Percentiles rank a stretch among this genome's conserved stretches.
Evolutionary conservation across 768 basidiomycete genomes (phyloP).

Genomic region (Fomitopsis serialis): DNA sequence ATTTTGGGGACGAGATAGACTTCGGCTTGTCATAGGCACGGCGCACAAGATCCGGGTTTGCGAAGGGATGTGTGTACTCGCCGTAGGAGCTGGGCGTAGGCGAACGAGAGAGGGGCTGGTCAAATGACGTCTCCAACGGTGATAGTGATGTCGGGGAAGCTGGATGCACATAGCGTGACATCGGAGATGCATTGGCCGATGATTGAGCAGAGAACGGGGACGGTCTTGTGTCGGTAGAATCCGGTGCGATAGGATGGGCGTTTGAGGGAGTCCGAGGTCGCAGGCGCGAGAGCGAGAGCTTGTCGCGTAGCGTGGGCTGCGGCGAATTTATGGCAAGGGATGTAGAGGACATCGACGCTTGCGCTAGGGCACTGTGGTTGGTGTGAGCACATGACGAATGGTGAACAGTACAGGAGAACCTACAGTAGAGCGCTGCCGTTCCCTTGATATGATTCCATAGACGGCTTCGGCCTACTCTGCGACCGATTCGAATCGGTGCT

Average conservation of each 20-base stretch:
- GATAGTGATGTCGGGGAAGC: conserved; percentile 14
- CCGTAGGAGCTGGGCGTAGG: conserved; percentile 17
- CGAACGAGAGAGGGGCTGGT: conserved; percentile 31
- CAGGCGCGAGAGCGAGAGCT: conserved; percentile 38
- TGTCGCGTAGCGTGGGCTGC: conserved; percentile 33
- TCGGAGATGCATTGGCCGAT: conserved; percentile 9
- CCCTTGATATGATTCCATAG: conserved; percentile 53
- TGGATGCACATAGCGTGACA: conserved; percentile 8
- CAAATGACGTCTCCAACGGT: conserved; percentile 11
- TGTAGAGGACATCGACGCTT: conserved; percentile 54
- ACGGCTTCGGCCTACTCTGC: conserved; percentile 42
- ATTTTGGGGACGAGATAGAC: neutral
- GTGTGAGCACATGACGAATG: neutral
- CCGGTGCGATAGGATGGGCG: conserved; percentile 23
- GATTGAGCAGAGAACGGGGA: conserved; percentile 5
- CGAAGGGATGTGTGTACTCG: conserved; percentile 65
- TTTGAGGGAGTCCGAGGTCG: conserved; percentile 27
- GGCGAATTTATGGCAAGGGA: conserved; percentile 37
- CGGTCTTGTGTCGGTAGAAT: conserved; percentile 20
- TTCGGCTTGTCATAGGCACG: neutral
- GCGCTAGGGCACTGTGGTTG: conserved; percentile 46
- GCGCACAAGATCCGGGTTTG: conserved; percentile 64
- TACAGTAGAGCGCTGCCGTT: conserved; percentile 56
- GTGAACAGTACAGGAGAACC: conserved; percentile 22
- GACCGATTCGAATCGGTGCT: conserved; percentile 62